Evolutionary conservation across 768 basidiomycete species (phyloP).

Genomic region (Tylopilus balloui): DNA sequence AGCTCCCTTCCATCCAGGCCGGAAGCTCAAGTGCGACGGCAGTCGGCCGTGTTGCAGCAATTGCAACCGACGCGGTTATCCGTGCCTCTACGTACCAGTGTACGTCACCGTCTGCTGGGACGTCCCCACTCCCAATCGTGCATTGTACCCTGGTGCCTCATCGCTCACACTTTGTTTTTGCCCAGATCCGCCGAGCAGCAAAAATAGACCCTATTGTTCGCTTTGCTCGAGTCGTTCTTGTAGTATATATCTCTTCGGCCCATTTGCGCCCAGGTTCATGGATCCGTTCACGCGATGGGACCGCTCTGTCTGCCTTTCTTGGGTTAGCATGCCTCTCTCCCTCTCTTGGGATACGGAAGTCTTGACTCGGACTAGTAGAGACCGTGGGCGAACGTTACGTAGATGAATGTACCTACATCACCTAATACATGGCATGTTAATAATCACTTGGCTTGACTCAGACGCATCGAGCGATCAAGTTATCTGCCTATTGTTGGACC

Average conservation of each 20-base stretch:
- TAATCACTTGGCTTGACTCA: slow-evolving; percentile 9
- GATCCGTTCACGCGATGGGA: slow-evolving; percentile 22
- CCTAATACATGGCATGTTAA: slow-evolving; percentile 27
- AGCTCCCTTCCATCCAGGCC: slow-evolving; percentile 37
- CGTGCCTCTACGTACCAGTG: slow-evolving; percentile 64
- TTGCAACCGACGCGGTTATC: slow-evolving; percentile 54
- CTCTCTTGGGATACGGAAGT: neutral
- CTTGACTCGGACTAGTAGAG: slow-evolving; percentile 8
- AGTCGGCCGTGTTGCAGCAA: slow-evolving; percentile 58
- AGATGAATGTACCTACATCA: slow-evolving; percentile 25
- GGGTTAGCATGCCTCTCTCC: slow-evolving; percentile 8
- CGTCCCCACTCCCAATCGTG: neutral
- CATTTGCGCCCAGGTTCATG: slow-evolving; percentile 12
- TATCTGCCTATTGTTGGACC: neutral
- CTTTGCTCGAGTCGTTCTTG: slow-evolving; percentile 8
- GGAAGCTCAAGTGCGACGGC: slow-evolving; percentile 74
- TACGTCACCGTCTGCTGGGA: slow-evolving; percentile 37
- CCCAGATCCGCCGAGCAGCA: slow-evolving; percentile 27
- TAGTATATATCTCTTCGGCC: slow-evolving; percentile 22
- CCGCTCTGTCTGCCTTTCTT: slow-evolving; percentile 8
- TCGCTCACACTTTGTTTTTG: slow-evolving; percentile 7
- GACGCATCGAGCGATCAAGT: neutral
- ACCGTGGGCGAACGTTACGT: slow-evolving; percentile 10
- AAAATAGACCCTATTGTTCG: slow-evolving; percentile 24
- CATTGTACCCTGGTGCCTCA: too few relatives aligned